Evolutionary conservation across 1,139 yeast species (phyloP), one percentile per base, ranked within the genome.

Genomic region (Lodderomyces oxycetoniae): DNA sequence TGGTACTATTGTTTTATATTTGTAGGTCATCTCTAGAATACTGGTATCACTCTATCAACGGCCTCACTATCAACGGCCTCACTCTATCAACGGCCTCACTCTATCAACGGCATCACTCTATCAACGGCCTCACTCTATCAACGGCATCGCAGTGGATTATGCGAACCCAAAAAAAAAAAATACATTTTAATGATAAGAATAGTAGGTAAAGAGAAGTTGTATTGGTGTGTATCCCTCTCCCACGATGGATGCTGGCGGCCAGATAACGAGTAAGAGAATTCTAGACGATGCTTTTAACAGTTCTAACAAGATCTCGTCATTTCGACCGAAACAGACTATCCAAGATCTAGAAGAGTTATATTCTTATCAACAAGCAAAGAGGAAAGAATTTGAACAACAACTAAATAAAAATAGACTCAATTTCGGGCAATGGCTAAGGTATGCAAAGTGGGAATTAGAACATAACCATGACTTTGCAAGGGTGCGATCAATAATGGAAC

Each of bases 391-490:
- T 52, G 98, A 91, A 57, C 83, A 81, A 48, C 95, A 89, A 15
- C 59, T 91, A 34, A 77, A 93, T 45, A 71, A 91, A 47, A 89
- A 91, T 52, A 63, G 95, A 40, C 71, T 82, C 26, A 88, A 88
- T 49, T 71, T 74, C 48, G 83, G 88, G 3, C 95, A 89, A 52
- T 91, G 97, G 97, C 69, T 87, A 54, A 67, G 96, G 35, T 91
- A 91, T 55, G 97, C 96, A 1, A 76, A 73, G 41, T 87, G 91
- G 77, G 98, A 91, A 54, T 57, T 79, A 10, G 84, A 82, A 4
- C 89, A 86, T 36, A 67, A 66, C 48, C 80, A 77, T 39, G 96
- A 91, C 50, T 69, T 74, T 47, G 66, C 69, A 7, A 57, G 84
- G 21, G 95, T 95, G 0, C 63, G 97, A 37, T 86, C 96, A 0